These are phyloP conservation scores for Otatea glauca DNA, from an alignment of 176 grass and related monocot species.

Conservation along the genomic window DNA sequence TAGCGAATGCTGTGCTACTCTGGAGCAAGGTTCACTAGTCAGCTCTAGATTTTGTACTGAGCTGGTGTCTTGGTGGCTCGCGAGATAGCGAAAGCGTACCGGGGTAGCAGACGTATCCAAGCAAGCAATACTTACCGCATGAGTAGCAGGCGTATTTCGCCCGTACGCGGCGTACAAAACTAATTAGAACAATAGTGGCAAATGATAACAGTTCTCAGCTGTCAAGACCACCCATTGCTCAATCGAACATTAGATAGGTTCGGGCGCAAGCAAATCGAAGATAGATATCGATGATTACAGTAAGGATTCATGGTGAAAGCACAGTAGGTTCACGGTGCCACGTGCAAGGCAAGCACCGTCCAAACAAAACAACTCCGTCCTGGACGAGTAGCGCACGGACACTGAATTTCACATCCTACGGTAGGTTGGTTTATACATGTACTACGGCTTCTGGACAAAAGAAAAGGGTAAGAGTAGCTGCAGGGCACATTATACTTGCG, in stretches of 20 bases:
- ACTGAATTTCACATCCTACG: constrained; percentile 34
- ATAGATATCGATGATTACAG: constrained; percentile 35
- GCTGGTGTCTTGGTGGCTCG: too few species aligned
- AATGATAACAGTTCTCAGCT: neutral
- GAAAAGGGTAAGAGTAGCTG: constrained; percentile 14
- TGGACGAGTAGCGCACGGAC: constrained; percentile 23
- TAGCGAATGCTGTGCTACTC: too few species aligned
- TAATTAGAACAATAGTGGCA: constrained; percentile 8
- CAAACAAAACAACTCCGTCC: constrained; percentile 33
- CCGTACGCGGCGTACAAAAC: neutral
- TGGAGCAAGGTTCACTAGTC: too few species aligned
- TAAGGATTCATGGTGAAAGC: constrained; percentile 34
- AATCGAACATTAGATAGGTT: constrained; percentile 28
- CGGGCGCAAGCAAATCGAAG: constrained; percentile 2
- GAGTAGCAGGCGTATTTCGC: neutral
- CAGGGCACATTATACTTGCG: constrained; percentile 9
- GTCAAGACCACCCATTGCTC: neutral
- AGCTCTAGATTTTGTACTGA: too few species aligned
- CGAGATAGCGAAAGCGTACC: too few species aligned
- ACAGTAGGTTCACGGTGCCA: constrained; percentile 33
- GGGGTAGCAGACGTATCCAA: too few species aligned
- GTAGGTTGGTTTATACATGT: constrained; percentile 45
- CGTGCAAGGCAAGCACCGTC: constrained; percentile 39
- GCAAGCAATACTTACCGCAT: too few species aligned
- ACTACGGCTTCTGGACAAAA: constrained; percentile 28